Evolutionary conservation across 768 basidiomycete genomes (phyloP), one percentile per base, ranked within the genome.

Genomic region (Asterophora parasitica): DNA sequence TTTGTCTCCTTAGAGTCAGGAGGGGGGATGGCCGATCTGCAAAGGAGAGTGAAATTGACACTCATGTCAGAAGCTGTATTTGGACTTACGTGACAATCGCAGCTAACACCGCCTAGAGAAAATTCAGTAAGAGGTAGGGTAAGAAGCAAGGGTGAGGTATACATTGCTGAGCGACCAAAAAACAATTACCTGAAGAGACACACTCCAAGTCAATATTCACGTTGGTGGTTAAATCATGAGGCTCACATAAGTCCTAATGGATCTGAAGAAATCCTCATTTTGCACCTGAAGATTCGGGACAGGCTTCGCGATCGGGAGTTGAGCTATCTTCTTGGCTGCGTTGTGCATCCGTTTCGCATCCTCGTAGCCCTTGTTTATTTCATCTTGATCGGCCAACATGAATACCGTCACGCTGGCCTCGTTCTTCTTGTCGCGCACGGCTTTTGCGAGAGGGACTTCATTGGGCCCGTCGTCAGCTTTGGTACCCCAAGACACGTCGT

Each of bases 401-500:
- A 76, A 75, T 7, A 92, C 90, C 50, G 94, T 90, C 7, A 94
- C 94, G n/a, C n/a, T n/a, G n/a, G n/a, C n/a, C 60, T 89, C 85
- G 55, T 87, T 87, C 60, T 83, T 83, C 49, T 84, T 52, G 8
- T 41, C 54, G 3, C 46, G 46, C 28, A 49, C 51, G 67, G 66
- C 65, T 46, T 61, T 53, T n/a, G 57, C 58, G 3, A 95, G 95
- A 4, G 98, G 81, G 55, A 93, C 90, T 17, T 85, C 85, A 44
- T 73, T 76, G 35, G 86, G 78, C 60, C 84, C 93, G 72, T 92
- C 93, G 66, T 89, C 91, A 30, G 90, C 95, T 62, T 95, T 98
- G 3, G 91, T 98, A 32, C 93, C 92, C 93, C 93, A 94, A 3
- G 89, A 92, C 8, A 94, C 85, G 50, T 93, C 92, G 65, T 92